Evolutionary conservation across 2,329 filamentous ascomycete species (phyloP).

Genomic region (Erysiphe pulchra): DNA sequence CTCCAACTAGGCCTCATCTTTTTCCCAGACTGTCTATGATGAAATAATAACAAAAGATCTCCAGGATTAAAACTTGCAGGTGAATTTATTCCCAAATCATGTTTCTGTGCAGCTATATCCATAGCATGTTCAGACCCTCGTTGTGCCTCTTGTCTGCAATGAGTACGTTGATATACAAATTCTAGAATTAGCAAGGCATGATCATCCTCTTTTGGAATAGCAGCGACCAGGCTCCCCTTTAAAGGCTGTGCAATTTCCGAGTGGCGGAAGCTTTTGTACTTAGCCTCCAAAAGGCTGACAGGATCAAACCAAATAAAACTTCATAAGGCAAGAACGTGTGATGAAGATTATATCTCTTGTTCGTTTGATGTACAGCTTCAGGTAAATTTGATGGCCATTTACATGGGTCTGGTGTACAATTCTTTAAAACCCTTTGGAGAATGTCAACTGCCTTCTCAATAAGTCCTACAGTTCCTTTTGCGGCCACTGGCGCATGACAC

Average conservation of each 20-base stretch:
- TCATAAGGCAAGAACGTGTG: background rate
- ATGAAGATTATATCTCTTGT: background rate
- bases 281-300: background rate
- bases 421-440: background rate
- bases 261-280: background rate
- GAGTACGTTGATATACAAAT: background rate
- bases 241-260: background rate
- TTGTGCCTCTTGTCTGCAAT: background rate
- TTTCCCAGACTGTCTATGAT: background rate
- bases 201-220: background rate
- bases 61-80: background rate
- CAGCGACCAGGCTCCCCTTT: background rate
- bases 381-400: background rate
- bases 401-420: background rate
- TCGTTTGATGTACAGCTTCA: no score
- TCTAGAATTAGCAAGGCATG: background rate
- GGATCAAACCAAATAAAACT: background rate
- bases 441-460: background rate
- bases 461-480: background rate
- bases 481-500: background rate
- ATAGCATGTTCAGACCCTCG: background rate
- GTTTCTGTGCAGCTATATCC: background rate
- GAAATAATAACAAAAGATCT: background rate
- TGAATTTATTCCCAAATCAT: background rate
- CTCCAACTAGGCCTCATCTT: background rate